Percentiles rank a stretch among this genome's conserved stretches.
Conservation (phyloP, 371 early-diverging fungal species). For the Syncephalis plumigaleata region DNA sequence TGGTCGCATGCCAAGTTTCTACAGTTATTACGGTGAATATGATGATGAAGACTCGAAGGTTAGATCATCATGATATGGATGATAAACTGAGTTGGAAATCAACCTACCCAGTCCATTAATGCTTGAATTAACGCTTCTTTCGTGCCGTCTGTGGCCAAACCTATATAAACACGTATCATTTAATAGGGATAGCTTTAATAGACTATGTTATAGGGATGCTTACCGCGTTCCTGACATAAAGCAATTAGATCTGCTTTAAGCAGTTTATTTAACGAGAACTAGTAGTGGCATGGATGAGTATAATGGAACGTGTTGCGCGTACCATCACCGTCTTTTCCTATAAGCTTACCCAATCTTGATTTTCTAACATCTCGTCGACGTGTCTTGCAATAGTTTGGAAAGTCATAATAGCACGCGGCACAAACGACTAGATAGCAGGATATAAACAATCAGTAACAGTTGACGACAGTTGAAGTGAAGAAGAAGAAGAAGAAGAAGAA, state of each 20-base stretch:
- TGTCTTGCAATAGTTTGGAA: slow-evolving; percentile 31
- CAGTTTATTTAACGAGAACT: slow-evolving; percentile 25
- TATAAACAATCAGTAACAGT: no score
- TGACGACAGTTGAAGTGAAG: no score
- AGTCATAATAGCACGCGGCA: slow-evolving; percentile 3
- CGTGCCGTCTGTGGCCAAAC: slow-evolving; percentile 37
- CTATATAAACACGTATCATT: slow-evolving; percentile 14
- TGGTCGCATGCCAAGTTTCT: slow-evolving; percentile 42
- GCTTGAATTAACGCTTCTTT: slow-evolving; percentile 36
- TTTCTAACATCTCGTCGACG: slow-evolving; percentile 29
- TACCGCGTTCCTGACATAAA: slow-evolving; percentile 55
- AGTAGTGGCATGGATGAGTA: no score
- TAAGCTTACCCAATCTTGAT: slow-evolving; percentile 17
- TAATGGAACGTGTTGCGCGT: no score
- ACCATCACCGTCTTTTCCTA: slow-evolving; percentile 2
- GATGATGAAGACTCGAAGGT: background rate
- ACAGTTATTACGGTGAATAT: slow-evolving; percentile 1
- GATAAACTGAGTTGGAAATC: background rate
- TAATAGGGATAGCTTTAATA: background rate
- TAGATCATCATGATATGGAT: background rate
- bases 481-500: no score
- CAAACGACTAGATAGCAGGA: no score
- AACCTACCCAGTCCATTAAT: slow-evolving; percentile 39
- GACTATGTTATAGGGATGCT: slow-evolving; percentile 1
- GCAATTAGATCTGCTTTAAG: slow-evolving; percentile 50